phyloP scores from a whole-genome alignment of 495 filamentous ascomycete species.

The Sphaerosporella brunnea region DNA sequence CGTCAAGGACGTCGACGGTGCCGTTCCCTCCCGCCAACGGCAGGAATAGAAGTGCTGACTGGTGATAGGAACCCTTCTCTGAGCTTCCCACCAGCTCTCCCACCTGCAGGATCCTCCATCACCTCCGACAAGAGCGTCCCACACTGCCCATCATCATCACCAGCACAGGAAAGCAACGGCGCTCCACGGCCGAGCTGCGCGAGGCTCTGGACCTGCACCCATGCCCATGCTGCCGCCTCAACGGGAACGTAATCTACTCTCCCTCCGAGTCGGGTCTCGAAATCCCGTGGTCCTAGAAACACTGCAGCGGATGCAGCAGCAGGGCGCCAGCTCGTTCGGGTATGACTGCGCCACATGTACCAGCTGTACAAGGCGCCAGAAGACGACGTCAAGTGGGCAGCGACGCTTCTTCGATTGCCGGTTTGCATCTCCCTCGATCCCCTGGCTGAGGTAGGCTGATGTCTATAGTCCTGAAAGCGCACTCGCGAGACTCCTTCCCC shows the following conservation, averaged over 20 bases:
- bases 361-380: not conserved
- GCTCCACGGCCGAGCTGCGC: constrained; percentile 6
- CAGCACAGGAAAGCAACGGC: constrained; percentile 6
- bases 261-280: not conserved
- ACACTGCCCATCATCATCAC: constrained; percentile 6
- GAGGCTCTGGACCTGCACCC: not conserved
- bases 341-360: constrained; percentile 7
- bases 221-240: constrained; percentile 5
- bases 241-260: constrained; percentile 5
- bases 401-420: no score
- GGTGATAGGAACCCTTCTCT: no score
- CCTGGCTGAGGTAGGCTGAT: no score
- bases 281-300: constrained; percentile 1
- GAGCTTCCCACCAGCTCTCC: not conserved
- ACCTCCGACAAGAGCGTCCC: not conserved
- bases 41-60: no score
- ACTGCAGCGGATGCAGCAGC: not conserved
- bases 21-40: not conserved
- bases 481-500: no score
- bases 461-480: no score
- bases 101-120: not conserved
- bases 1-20: constrained; percentile 6
- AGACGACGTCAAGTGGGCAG: not conserved
- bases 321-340: not conserved
- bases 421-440: no score